Conservation (phyloP, 768 basidiomycete genomes). For the Suillus discolor region DNA sequence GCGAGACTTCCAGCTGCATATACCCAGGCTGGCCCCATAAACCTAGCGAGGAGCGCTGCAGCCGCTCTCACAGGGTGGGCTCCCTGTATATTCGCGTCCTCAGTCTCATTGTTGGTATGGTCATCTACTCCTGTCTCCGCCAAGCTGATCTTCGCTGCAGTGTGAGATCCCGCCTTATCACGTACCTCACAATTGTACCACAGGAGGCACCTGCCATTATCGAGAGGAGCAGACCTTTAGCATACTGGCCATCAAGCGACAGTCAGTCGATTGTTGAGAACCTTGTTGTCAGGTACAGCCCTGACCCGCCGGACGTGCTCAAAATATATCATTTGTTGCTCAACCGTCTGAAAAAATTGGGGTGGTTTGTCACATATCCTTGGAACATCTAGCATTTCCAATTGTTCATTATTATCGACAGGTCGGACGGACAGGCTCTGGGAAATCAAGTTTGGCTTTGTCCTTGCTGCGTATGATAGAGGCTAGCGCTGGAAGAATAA, state of each 20-base stretch:
- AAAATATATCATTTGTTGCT: slow-evolving; percentile 61
- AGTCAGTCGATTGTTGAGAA: slow-evolving; percentile 61
- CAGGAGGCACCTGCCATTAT: slow-evolving; percentile 70
- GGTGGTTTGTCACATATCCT: slow-evolving; percentile 45
- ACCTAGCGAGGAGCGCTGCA: too few relatives aligned
- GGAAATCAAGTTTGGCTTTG: slow-evolving; percentile 41
- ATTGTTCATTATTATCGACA: slow-evolving; percentile 22
- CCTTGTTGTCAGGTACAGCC: slow-evolving; percentile 62
- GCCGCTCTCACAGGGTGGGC: too few relatives aligned
- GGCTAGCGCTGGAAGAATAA: slow-evolving; percentile 54
- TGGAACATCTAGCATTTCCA: background rate
- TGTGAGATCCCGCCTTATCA: too few relatives aligned
- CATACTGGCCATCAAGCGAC: slow-evolving; percentile 67
- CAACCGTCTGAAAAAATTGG: slow-evolving; percentile 69
- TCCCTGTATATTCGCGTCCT: too few relatives aligned
- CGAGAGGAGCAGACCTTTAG: slow-evolving; percentile 60
- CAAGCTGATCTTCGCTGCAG: too few relatives aligned
- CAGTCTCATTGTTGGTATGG: too few relatives aligned
- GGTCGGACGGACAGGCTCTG: slow-evolving; percentile 73
- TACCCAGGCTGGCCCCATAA: too few relatives aligned
- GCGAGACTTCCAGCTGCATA: too few relatives aligned
- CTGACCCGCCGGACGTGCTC: slow-evolving; percentile 61
- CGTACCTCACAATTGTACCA: too few relatives aligned
- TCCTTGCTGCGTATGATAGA: slow-evolving; percentile 47
- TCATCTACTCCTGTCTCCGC: too few relatives aligned